phyloP scores from a whole-genome alignment of 805 yeast species.

The Yarrowia sp. region DNA sequence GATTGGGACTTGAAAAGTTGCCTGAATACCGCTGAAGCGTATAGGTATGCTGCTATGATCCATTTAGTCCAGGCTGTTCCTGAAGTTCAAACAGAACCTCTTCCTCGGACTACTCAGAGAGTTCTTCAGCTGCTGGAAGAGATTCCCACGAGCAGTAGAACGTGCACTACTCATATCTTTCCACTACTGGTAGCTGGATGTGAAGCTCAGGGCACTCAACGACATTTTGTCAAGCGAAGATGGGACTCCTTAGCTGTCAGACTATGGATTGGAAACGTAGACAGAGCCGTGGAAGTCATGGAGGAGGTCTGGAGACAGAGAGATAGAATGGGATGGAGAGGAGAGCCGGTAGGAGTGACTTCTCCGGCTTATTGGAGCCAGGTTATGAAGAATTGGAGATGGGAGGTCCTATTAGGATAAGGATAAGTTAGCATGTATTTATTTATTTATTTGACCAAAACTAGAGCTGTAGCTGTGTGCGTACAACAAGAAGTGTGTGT shows the following conservation, averaged over 20 bases:
- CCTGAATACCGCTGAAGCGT: constrained; percentile 69
- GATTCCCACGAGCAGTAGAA: constrained; percentile 57
- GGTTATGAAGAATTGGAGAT: constrained; percentile 72
- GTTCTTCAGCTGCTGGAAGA: constrained; percentile 60
- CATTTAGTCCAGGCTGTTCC: constrained; percentile 71
- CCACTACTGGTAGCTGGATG: constrained; percentile 66
- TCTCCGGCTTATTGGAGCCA: constrained; percentile 64
- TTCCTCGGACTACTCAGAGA: constrained; percentile 58
- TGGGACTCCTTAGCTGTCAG: constrained; percentile 55
- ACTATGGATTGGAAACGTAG: constrained; percentile 66
- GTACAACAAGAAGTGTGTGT: too few relatives aligned
- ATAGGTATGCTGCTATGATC: constrained; percentile 56
- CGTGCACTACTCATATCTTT: constrained; percentile 60
- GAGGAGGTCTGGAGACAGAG: constrained; percentile 70
- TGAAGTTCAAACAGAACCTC: constrained; percentile 55
- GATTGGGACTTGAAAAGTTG: constrained; percentile 59
- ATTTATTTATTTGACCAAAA: neutral
- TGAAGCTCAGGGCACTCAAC: constrained; percentile 59
- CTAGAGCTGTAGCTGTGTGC: too few relatives aligned
- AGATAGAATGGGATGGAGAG: constrained; percentile 44
- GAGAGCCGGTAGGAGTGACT: constrained; percentile 38
- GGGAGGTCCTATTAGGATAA: constrained; percentile 64
- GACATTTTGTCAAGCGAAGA: constrained; percentile 58
- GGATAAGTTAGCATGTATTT: neutral
- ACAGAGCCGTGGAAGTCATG: constrained; percentile 63